Evolutionary conservation across 257 asterid genomes (phyloP).

Genomic region (Nicotiana undulata): DNA sequence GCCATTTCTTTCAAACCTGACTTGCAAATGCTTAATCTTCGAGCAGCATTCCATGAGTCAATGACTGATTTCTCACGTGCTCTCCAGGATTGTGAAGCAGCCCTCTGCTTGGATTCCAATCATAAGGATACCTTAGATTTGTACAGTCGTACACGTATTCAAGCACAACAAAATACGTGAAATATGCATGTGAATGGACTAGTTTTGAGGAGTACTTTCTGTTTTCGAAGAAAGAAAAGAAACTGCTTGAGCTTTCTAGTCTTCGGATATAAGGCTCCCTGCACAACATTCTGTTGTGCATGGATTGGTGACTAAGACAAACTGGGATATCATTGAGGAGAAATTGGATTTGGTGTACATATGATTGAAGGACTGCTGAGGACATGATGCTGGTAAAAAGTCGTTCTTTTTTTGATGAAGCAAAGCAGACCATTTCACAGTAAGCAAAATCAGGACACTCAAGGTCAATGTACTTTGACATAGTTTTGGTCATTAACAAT

Average conservation of each 20-base stretch:
- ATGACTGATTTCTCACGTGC: slow-evolving; percentile 40
- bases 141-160: slow-evolving; percentile 32
- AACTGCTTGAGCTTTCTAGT: slow-evolving; percentile 8
- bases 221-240: neutral
- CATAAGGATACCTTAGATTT: slow-evolving; percentile 53
- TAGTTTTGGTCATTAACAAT: neutral
- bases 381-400: neutral
- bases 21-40: slow-evolving; percentile 49
- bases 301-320: neutral
- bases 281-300: neutral
- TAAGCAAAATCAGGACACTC: neutral
- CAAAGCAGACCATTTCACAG: neutral
- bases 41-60: slow-evolving; percentile 57
- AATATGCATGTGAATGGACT: neutral
- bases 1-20: slow-evolving; percentile 54
- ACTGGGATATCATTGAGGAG: slow-evolving; percentile 1
- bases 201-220: neutral
- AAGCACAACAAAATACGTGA: slow-evolving; percentile 7
- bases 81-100: slow-evolving; percentile 48
- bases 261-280: neutral
- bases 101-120: slow-evolving; percentile 54
- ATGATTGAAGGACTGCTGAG: neutral
- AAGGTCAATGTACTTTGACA: neutral
- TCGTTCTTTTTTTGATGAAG: neutral
- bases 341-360: slow-evolving; percentile 7